Evolutionary conservation across 768 basidiomycete species (phyloP).

Genomic region (Candolleomyces aberdarensis): DNA sequence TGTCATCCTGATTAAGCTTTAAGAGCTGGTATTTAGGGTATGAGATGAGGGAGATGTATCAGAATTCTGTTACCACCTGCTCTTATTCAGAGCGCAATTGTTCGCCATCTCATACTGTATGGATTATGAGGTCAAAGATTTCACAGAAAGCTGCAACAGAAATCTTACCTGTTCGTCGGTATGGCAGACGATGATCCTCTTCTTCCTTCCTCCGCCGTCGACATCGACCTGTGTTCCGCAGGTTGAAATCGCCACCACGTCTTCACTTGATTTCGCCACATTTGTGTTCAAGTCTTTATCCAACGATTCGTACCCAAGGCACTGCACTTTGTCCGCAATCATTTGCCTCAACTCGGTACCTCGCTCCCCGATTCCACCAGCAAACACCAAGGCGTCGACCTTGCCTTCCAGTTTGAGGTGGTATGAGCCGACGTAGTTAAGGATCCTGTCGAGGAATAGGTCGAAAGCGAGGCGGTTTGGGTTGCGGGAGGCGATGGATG

Average conservation of each 20-base stretch:
- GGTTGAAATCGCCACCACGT: constrained; percentile 30
- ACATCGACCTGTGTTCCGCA: constrained; percentile 28
- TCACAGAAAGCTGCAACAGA: not conserved
- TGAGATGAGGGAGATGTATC: not conserved
- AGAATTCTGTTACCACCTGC: not conserved
- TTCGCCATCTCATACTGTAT: constrained; percentile 40
- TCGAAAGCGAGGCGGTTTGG: constrained; percentile 65
- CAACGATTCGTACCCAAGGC: constrained; percentile 59
- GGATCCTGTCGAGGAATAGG: constrained; percentile 73
- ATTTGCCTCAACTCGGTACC: constrained; percentile 57
- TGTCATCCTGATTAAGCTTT: no score
- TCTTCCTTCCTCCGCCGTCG: constrained; percentile 21
- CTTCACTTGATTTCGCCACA: constrained; percentile 26
- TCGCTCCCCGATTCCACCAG: constrained; percentile 86
- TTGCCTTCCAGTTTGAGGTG: constrained; percentile 64
- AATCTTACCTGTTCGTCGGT: constrained; percentile 60
- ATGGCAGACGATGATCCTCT: constrained; percentile 53
- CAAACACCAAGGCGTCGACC: constrained; percentile 81
- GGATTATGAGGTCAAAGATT: no score
- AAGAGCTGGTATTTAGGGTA: no score
- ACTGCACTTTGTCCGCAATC: constrained; percentile 49
- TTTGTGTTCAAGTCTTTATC: constrained; percentile 44
- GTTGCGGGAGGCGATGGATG: constrained; percentile 26
- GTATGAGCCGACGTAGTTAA: constrained; percentile 72
- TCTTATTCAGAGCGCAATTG: constrained; percentile 27